These are phyloP conservation scores for Cladorrhinum sp. DNA, from an alignment of 2,329 filamentous ascomycete species.

Conservation along the genomic window DNA sequence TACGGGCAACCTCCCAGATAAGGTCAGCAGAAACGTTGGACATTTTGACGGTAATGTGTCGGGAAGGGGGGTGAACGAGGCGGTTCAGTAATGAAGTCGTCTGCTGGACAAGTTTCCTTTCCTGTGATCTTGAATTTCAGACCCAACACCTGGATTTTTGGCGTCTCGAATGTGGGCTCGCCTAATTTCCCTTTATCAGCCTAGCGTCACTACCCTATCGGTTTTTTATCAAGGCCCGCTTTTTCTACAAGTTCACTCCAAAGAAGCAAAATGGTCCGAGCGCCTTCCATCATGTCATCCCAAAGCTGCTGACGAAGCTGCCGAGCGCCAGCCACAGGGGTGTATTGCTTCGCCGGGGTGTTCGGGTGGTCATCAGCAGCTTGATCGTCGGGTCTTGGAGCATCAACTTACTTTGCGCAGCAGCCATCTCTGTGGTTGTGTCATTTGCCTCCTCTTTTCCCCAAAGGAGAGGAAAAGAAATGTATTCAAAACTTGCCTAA, in stretches of 20 bases:
- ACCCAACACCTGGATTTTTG: conserved; percentile 27
- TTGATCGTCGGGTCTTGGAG: conserved; percentile 1
- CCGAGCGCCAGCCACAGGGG: neutral
- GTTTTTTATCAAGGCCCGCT: neutral
- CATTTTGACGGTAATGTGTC: conserved; percentile 47
- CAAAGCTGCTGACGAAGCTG: conserved; percentile 4
- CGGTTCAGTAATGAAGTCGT: conserved; percentile 22
- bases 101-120: conserved; percentile 15
- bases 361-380: conserved; percentile 1
- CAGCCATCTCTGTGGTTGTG: neutral
- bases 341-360: neutral
- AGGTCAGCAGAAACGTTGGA: conserved; percentile 84
- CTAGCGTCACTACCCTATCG: conserved; percentile 10
- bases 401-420: neutral
- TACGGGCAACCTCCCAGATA: conserved; percentile 93
- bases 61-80: conserved; percentile 24
- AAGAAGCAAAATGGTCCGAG: neutral
- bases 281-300: neutral
- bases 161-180: conserved; percentile 39
- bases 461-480: neutral
- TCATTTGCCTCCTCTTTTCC: neutral
- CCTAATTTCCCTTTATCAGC: conserved; percentile 22
- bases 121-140: conserved; percentile 27
- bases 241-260: neutral
- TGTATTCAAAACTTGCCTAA: neutral